Percentiles rank a stretch among this genome's conserved stretches.
These are phyloP conservation scores for Entonaema liquescens DNA, from an alignment of 495 filamentous ascomycete species.

Conservation along the genomic window DNA sequence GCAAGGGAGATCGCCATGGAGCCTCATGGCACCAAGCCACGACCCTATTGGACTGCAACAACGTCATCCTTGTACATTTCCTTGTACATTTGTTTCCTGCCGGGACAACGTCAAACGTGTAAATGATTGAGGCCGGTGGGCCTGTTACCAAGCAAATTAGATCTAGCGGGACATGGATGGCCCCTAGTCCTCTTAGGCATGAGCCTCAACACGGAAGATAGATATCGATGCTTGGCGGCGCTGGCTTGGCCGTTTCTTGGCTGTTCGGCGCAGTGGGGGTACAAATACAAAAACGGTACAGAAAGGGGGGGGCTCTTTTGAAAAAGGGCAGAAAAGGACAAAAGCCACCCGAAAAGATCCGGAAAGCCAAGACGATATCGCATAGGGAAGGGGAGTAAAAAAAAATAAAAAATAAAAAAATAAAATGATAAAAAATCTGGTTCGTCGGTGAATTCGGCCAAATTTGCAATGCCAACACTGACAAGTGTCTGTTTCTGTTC, in stretches of 20 bases:
- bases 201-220: conserved; percentile 37
- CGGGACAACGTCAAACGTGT: conserved; percentile 40
- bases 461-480: background rate
- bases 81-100: conserved; percentile 9
- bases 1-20: conserved; percentile 38
- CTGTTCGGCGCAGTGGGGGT: conserved; percentile 21
- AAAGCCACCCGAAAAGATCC: conserved; percentile 26
- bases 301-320: conserved; percentile 2
- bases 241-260: conserved; percentile 32
- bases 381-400: too few relatives aligned
- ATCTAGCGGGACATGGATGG: too few relatives aligned
- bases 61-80: conserved; percentile 8
- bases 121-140: conserved; percentile 42
- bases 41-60: conserved; percentile 18
- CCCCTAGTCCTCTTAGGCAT: conserved; percentile 26
- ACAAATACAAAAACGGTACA: background rate
- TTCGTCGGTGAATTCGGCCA: background rate
- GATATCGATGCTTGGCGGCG: conserved; percentile 33
- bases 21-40: conserved; percentile 25
- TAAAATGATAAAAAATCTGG: background rate
- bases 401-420: too few relatives aligned
- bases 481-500: background rate
- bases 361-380: background rate
- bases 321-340: background rate
- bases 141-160: conserved; percentile 15